Base-by-base conservation (phyloP, 1,284 basidiomycete genomes). In the Tausonia pullulans region DNA sequence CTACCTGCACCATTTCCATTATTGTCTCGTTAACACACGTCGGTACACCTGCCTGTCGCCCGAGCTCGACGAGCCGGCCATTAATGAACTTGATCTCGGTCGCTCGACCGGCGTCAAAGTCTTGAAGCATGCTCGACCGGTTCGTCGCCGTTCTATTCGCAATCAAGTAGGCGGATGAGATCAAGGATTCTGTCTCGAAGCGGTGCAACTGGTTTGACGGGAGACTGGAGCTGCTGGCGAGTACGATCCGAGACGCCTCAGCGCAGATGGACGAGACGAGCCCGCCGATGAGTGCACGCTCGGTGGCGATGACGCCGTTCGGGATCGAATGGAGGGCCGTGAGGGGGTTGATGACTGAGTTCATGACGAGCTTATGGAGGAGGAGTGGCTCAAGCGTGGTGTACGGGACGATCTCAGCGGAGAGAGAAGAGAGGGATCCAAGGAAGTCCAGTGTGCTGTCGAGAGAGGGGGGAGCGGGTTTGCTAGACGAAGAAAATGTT, bases 21-120 rank as follows among this genome's bases (percentile, higher is more conserved):
- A 27, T 27, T 27, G 27, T 27, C 27, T 27, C 27, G 27, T 27
- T 27, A 27, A 27, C 27, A 27, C 27, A 27, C 27, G 27, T 27
- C 27, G 27, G 27, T 27, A 27, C 27, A 27, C 27, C 27, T 27
- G 27, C 27, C 27, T 27, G 27, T 27, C 27, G 27, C 27, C 27
- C 55, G 7, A 57, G 55, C 9, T 78, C 77, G 40, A 84, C 72
- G 58, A 98, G 75, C 74, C 94, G 90, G 6, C 95, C 94, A 70
- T 92, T 95, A 73, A 98, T 82, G 71, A 81, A 92, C 40, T 88
- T 83, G 50, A 94, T 81, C 76, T 94, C 90, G 0, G 90, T 91
- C 40, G 72, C 65, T 14, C 72, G 78, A 48, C 84, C 84, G 58
- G 76, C 74, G 67, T 80, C 79, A 49, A 91, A 74, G 70, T 93